phyloP scores from a whole-genome alignment of 139 green algal species.

The Deuterostichococcus epilithicus region DNA sequence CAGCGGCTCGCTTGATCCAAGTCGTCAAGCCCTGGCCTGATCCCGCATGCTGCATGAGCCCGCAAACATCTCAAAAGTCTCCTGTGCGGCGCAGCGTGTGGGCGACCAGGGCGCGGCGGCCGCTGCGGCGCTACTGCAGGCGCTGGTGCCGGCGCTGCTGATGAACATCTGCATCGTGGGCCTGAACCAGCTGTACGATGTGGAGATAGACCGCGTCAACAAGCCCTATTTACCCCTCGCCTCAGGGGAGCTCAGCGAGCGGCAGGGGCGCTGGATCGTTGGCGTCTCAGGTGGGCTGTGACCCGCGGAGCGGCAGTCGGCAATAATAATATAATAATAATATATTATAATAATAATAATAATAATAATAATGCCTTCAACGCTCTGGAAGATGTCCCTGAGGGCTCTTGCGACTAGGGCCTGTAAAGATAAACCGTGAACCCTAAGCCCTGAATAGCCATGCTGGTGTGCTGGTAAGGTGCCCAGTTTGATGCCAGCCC shows the following conservation, averaged over 20 bases:
- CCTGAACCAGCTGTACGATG: slow-evolving; percentile 65
- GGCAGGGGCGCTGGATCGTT: slow-evolving; percentile 31
- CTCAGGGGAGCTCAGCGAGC: slow-evolving; percentile 73
- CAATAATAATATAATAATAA: too few relatives aligned
- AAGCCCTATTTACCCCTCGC: slow-evolving; percentile 96
- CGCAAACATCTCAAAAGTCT: not conserved
- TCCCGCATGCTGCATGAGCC: not conserved
- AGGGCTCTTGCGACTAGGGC: too few relatives aligned
- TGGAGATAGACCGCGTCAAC: slow-evolving; percentile 92
- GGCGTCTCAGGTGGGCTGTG: slow-evolving; percentile 1
- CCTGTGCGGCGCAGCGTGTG: not conserved
- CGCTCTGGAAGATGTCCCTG: too few relatives aligned
- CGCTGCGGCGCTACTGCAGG: slow-evolving; percentile 23
- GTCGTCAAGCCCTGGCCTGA: not conserved
- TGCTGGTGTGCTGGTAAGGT: too few relatives aligned
- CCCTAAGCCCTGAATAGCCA: too few relatives aligned
- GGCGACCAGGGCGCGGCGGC: not conserved
- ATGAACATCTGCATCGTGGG: slow-evolving; percentile 96
- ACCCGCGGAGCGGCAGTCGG: too few relatives aligned
- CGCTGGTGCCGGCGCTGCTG: slow-evolving; percentile 77
- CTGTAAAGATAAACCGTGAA: too few relatives aligned
- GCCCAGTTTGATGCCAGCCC: too few relatives aligned
- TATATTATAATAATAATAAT: too few relatives aligned
- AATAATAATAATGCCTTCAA: too few relatives aligned
- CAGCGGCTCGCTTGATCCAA: too few relatives aligned